These are phyloP conservation scores for Glycine tomentella DNA, from an alignment of 306 rosid species.

Conservation along the genomic window DNA sequence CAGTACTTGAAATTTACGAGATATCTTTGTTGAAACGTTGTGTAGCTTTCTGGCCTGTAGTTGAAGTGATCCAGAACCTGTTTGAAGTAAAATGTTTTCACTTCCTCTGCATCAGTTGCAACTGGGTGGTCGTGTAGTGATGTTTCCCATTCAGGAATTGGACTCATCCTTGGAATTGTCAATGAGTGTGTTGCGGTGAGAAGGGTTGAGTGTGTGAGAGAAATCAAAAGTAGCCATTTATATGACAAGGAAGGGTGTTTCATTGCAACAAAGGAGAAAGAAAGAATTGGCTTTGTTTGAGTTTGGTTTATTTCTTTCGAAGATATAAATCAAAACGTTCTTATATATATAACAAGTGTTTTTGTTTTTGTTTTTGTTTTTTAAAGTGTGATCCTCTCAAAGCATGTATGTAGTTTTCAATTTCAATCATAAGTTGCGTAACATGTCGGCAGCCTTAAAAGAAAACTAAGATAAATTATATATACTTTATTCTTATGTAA, in stretches of 20 bases:
- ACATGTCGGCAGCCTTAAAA: neutral
- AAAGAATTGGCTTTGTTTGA: constrained; percentile 2
- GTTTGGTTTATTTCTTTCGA: neutral
- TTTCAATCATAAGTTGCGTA: constrained; percentile 4
- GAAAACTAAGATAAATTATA: neutral
- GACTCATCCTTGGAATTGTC: constrained; percentile 59
- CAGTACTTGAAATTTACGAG: constrained; percentile 63
- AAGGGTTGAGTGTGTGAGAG: constrained; percentile 39
- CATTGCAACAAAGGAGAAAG: constrained; percentile 22
- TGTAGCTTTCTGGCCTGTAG: constrained; percentile 64
- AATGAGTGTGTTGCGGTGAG: constrained; percentile 35
- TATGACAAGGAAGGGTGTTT: neutral
- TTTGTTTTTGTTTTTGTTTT: no score
- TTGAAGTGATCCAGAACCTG: constrained; percentile 79
- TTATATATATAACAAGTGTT: no score
- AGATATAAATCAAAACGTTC: no score
- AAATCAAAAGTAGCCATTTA: constrained; percentile 41
- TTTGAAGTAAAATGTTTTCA: constrained; percentile 58
- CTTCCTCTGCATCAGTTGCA: constrained; percentile 11
- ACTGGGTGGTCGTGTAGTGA: constrained; percentile 31
- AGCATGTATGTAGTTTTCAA: neutral
- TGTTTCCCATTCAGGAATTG: constrained; percentile 47
- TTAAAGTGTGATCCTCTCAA: neutral
- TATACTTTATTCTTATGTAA: neutral
- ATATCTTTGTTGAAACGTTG: constrained; percentile 66